These are phyloP conservation scores for Cladosporium sp. DNA, from an alignment of 2,329 filamentous ascomycete genomes.

Conservation along the genomic window DNA sequence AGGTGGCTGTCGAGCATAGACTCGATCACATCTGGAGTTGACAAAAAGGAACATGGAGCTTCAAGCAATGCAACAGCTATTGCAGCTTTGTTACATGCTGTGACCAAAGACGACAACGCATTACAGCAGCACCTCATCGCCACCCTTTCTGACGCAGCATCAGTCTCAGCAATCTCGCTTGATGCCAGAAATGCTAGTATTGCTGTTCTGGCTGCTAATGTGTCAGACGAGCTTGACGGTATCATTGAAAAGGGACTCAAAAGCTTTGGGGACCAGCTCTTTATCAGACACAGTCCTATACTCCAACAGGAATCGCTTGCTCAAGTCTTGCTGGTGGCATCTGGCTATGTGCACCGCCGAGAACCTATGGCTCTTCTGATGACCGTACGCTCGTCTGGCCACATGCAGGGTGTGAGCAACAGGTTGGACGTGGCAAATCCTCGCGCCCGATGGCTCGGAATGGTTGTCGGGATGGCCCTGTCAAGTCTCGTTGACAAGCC, in stretches of 20 bases:
- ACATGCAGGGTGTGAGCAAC: slow-evolving; percentile 77
- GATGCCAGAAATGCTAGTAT: slow-evolving; percentile 24
- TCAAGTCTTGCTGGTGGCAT: slow-evolving; percentile 69
- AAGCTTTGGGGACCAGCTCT: slow-evolving; percentile 78
- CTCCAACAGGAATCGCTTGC: slow-evolving; percentile 83
- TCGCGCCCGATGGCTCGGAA: slow-evolving; percentile 74
- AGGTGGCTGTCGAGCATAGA: slow-evolving; percentile 21
- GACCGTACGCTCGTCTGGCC: slow-evolving; percentile 63
- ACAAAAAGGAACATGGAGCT: neutral
- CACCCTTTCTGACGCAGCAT: slow-evolving; percentile 18
- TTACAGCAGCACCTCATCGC: slow-evolving; percentile 12
- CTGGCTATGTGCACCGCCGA: slow-evolving; percentile 66
- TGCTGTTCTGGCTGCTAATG: slow-evolving; percentile 18
- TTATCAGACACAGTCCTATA: slow-evolving; percentile 77
- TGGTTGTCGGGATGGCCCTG: slow-evolving; percentile 73
- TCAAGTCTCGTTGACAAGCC: slow-evolving; percentile 59
- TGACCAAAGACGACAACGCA: neutral
- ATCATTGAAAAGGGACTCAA: slow-evolving; percentile 63
- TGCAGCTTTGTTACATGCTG: slow-evolving; percentile 5
- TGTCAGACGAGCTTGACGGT: slow-evolving; percentile 37
- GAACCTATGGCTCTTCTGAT: slow-evolving; percentile 61
- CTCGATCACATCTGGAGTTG: neutral
- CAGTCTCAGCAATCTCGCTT: slow-evolving; percentile 18
- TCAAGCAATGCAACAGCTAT: slow-evolving; percentile 9
- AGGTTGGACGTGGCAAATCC: slow-evolving; percentile 70